A percentile compares a stretch with the other conserved stretches of the same genome.
These are phyloP conservation scores for Phialophora chinensis DNA, from an alignment of 2,329 filamentous ascomycete species.

Conservation along the genomic window DNA sequence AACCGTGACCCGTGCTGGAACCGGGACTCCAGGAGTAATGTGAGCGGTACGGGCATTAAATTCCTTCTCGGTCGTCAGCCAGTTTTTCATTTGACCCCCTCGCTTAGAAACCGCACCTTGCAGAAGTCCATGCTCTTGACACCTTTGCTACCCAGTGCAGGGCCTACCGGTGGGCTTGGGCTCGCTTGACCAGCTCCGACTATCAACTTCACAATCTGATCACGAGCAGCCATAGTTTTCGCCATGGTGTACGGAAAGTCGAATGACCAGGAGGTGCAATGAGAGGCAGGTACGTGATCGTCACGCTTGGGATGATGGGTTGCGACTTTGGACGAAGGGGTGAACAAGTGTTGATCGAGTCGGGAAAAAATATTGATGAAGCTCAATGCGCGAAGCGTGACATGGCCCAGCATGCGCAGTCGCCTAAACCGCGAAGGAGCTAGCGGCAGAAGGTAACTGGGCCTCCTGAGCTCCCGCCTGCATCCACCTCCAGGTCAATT, in stretches of 20 bases:
- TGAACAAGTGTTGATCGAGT: slow-evolving; percentile 1
- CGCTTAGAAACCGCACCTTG: slow-evolving; percentile 68
- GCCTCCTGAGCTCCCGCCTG: slow-evolving; percentile 9
- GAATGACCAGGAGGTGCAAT: background rate
- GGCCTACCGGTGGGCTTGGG: slow-evolving; percentile 93
- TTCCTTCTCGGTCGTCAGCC: slow-evolving; percentile 64
- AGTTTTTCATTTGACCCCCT: background rate
- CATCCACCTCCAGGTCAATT: slow-evolving; percentile 1
- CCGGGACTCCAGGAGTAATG: slow-evolving; percentile 79
- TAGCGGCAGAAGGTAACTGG: slow-evolving; percentile 14
- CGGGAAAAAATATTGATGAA: slow-evolving; percentile 17
- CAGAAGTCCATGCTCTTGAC: slow-evolving; percentile 99
- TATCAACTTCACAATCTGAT: slow-evolving; percentile 94
- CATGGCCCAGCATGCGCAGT: slow-evolving; percentile 8
- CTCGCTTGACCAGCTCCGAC: slow-evolving; percentile 95
- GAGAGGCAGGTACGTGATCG: background rate
- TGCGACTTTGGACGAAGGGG: background rate
- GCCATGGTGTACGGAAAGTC: slow-evolving; percentile 51
- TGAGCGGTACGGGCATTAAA: slow-evolving; percentile 95
- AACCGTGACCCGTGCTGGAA: slow-evolving; percentile 88
- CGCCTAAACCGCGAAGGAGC: slow-evolving; percentile 12
- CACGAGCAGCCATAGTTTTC: slow-evolving; percentile 57
- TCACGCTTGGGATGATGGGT: background rate
- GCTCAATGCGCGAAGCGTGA: slow-evolving; percentile 12
- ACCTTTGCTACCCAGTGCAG: slow-evolving; percentile 94